Evolutionary conservation across 805 yeast species (phyloP).

Genomic region (Metschnikowia continentalis): DNA sequence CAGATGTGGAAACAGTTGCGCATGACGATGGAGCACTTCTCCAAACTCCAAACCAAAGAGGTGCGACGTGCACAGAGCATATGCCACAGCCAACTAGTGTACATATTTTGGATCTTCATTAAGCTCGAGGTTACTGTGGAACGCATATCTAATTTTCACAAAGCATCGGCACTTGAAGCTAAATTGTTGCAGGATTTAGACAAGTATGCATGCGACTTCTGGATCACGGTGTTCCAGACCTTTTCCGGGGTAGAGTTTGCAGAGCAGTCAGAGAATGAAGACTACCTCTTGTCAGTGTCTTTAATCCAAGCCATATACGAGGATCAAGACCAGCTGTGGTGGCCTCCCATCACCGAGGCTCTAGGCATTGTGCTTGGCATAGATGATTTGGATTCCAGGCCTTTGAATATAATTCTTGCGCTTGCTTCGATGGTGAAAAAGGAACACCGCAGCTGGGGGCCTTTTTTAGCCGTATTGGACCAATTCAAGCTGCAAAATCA

Average conservation of each 20-base stretch:
- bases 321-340: conserved; percentile 18
- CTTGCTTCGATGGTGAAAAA: conserved; percentile 17
- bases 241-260: conserved; percentile 16
- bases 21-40: conserved; percentile 12
- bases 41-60: conserved; percentile 15
- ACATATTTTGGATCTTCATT: conserved; percentile 8
- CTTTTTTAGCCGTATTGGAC: conserved; percentile 22
- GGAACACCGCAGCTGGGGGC: conserved; percentile 21
- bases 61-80: conserved; percentile 10
- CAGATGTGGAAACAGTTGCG: conserved; percentile 16
- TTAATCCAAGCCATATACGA: conserved; percentile 18
- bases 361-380: conserved; percentile 10
- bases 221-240: conserved; percentile 20
- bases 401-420: neutral
- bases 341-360: conserved; percentile 24
- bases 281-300: conserved; percentile 19
- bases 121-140: conserved; percentile 7
- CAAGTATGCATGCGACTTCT: conserved; percentile 14
- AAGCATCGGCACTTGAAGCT: neutral
- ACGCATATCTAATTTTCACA: neutral
- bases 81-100: conserved; percentile 13
- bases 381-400: neutral
- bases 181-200: conserved; percentile 2
- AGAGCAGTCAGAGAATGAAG: conserved; percentile 1
- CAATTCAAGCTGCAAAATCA: conserved; percentile 11